phyloP scores from a whole-genome alignment of 805 yeast species.

The Kurtzmaniella fragi region DNA sequence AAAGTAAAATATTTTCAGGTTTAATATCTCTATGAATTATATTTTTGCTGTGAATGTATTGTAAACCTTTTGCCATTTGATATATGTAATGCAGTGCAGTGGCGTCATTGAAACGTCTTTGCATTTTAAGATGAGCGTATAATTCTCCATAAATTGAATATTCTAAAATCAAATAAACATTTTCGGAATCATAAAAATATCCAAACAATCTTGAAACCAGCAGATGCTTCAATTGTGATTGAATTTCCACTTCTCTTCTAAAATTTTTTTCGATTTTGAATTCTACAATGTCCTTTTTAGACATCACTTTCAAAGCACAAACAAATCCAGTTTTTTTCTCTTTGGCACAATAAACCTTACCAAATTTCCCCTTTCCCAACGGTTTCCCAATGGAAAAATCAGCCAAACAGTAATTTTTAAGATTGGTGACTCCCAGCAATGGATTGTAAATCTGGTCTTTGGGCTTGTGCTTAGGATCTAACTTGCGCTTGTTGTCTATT shows the following conservation, averaged over 20 bases:
- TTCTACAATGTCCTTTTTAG: slow-evolving; percentile 68
- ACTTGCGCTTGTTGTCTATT: background rate
- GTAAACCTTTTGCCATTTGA: slow-evolving; percentile 78
- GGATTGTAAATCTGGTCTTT: background rate
- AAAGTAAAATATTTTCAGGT: slow-evolving; percentile 86
- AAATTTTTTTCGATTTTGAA: slow-evolving; percentile 81
- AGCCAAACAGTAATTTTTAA: slow-evolving; percentile 24
- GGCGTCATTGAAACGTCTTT: slow-evolving; percentile 65
- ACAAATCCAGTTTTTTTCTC: slow-evolving; percentile 73
- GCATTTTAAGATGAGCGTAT: slow-evolving; percentile 63
- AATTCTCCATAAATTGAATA: slow-evolving; percentile 84
- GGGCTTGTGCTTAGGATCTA: slow-evolving; percentile 2
- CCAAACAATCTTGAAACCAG: slow-evolving; percentile 79
- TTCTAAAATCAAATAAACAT: slow-evolving; percentile 82
- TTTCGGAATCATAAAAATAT: slow-evolving; percentile 73
- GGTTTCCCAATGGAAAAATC: slow-evolving; percentile 86
- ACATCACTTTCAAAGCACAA: slow-evolving; percentile 90
- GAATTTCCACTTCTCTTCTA: slow-evolving; percentile 88
- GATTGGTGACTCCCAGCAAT: background rate
- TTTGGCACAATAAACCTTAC: slow-evolving; percentile 83
- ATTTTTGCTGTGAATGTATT: slow-evolving; percentile 70
- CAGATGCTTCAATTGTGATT: slow-evolving; percentile 70
- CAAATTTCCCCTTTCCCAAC: slow-evolving; percentile 91
- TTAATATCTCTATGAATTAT: slow-evolving; percentile 90
- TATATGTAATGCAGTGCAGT: slow-evolving; percentile 73